A percentile compares a stretch with the other conserved stretches of the same genome.
These are phyloP conservation scores for Xylaria sp. DNA, from an alignment of 2,329 filamentous ascomycete genomes.

Conservation along the genomic window DNA sequence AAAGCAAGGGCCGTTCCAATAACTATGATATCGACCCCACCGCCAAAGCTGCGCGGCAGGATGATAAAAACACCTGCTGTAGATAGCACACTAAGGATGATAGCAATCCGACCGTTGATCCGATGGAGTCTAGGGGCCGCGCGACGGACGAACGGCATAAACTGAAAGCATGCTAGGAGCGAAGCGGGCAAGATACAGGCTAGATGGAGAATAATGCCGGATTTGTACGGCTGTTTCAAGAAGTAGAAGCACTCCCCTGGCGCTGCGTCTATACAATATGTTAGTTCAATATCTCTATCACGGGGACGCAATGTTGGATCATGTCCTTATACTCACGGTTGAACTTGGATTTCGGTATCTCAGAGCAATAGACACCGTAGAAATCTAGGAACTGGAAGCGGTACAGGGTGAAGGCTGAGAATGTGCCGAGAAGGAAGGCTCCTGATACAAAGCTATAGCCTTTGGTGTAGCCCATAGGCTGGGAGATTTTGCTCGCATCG, in stretches of 20 bases:
- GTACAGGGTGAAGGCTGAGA: conserved; percentile 61
- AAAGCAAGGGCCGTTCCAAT: conserved; percentile 55
- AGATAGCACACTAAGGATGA: conserved; percentile 59
- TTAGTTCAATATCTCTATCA: not conserved
- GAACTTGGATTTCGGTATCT: conserved; percentile 15
- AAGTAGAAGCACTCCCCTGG: conserved; percentile 58
- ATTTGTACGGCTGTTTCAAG: conserved; percentile 43
- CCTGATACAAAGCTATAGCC: conserved; percentile 68
- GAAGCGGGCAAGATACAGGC: conserved; percentile 53
- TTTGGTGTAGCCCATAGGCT: conserved; percentile 64
- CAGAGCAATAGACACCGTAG: conserved; percentile 51
- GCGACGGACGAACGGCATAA: conserved; percentile 59
- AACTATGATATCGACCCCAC: conserved; percentile 61
- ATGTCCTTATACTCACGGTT: conserved; percentile 16
- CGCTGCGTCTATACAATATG: conserved; percentile 26
- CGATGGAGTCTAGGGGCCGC: conserved; percentile 65
- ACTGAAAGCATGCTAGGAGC: conserved; percentile 60
- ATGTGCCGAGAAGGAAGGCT: conserved; percentile 57
- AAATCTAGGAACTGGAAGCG: conserved; percentile 62
- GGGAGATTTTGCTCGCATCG: conserved; percentile 54
- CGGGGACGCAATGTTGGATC: too few species aligned
- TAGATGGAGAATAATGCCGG: conserved; percentile 60
- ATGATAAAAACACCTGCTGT: conserved; percentile 66
- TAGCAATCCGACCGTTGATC: conserved; percentile 66
- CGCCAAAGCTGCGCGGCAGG: conserved; percentile 62